A percentile compares a stretch with the other conserved stretches of the same genome.
These are phyloP conservation scores for Elaeagnus macrophylla DNA, from an alignment of 306 rosid genomes.

Conservation along the genomic window DNA sequence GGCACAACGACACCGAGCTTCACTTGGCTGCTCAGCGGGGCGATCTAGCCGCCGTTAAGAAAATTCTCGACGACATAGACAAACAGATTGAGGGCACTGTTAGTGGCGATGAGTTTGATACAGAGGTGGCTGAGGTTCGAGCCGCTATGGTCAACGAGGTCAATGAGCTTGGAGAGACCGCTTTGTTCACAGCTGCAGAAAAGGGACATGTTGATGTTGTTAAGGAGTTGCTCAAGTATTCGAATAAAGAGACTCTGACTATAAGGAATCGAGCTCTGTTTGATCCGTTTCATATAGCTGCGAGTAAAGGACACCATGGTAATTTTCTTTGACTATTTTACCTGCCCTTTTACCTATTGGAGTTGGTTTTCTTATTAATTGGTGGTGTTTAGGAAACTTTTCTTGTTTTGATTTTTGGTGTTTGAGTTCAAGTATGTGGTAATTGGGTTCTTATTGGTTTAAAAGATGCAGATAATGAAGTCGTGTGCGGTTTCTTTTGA, in stretches of 20 bases:
- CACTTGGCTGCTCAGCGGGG: conserved; percentile 95
- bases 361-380: background rate
- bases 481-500: no score
- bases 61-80: conserved; percentile 67
- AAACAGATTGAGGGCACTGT: conserved; percentile 60
- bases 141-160: conserved; percentile 78
- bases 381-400: no score
- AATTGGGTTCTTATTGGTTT: no score
- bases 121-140: conserved; percentile 88
- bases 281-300: conserved; percentile 89
- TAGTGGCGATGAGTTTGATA: conserved; percentile 47
- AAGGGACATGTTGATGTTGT: conserved; percentile 80
- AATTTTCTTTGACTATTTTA: conserved; percentile 5
- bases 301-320: conserved; percentile 87
- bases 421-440: no score
- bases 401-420: no score
- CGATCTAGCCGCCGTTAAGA: conserved; percentile 78
- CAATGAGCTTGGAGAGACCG: conserved; percentile 83
- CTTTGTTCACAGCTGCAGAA: conserved; percentile 84
- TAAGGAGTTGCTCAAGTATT: conserved; percentile 68
- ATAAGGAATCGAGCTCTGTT: conserved; percentile 63
- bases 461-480: no score
- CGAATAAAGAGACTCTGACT: conserved; percentile 40
- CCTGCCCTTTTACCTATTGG: background rate
- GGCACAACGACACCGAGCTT: conserved; percentile 92